Conservation (phyloP, 805 yeast species). For the Kuraishia cidri region DNA sequence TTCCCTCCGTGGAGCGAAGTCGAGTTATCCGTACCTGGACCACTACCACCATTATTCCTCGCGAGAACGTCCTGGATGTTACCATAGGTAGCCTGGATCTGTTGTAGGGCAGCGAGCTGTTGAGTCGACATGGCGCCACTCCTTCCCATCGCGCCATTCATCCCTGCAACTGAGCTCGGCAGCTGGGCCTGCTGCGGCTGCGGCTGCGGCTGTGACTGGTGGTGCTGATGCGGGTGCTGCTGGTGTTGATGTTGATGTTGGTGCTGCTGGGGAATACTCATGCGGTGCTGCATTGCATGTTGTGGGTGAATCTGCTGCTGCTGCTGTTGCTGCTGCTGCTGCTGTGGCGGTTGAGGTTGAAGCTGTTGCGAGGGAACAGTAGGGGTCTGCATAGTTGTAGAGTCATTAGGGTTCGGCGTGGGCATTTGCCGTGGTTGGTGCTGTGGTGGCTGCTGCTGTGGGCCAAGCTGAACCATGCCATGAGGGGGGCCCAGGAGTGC, state of each 20-base stretch:
- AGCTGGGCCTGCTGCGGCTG: background rate
- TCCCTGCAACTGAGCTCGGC: too few relatives aligned
- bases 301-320: background rate
- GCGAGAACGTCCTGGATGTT: background rate
- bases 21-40: too few relatives aligned
- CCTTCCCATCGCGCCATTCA: too few relatives aligned
- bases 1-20: too few relatives aligned
- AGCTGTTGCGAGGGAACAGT: background rate
- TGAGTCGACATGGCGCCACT: too few relatives aligned
- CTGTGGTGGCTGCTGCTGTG: too few relatives aligned
- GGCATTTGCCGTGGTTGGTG: background rate
- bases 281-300: background rate
- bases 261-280: background rate
- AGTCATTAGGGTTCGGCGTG: background rate
- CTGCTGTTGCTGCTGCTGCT: constrained; percentile 1
- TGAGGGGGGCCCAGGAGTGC: too few relatives aligned
- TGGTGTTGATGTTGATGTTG: background rate
- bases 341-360: background rate
- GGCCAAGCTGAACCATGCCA: too few relatives aligned
- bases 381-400: background rate
- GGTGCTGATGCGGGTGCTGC: background rate
- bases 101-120: background rate
- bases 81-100: constrained; percentile 2
- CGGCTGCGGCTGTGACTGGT: constrained; percentile 1
- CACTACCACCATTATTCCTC: too few relatives aligned